Evolutionary conservation across 345 rosid genomes (phyloP).

Genomic region (Pistacia atlantica): DNA sequence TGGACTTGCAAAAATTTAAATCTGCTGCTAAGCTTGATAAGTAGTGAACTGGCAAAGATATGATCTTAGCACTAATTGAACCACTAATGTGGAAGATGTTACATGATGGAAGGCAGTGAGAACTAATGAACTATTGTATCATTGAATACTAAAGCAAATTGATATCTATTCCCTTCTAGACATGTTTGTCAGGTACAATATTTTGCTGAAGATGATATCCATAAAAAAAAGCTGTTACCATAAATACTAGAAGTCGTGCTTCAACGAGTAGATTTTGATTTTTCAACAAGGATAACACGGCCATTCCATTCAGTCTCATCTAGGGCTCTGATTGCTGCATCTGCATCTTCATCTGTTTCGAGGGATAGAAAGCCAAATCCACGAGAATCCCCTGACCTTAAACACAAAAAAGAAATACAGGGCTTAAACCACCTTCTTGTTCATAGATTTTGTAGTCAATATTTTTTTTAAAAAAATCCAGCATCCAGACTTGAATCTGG

Average conservation of each 20-base stretch:
- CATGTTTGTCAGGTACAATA: background rate
- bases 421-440: background rate
- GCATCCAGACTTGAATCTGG: no score
- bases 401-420: slow-evolving; percentile 8
- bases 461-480: no score
- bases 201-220: background rate
- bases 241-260: background rate
- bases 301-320: slow-evolving; percentile 39
- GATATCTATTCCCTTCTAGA: background rate
- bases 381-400: slow-evolving; percentile 29
- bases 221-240: background rate
- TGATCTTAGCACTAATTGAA: background rate
- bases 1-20: background rate
- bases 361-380: slow-evolving; percentile 33
- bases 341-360: slow-evolving; percentile 26
- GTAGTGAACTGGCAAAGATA: background rate
- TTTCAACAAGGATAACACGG: slow-evolving; percentile 30
- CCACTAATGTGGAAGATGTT: background rate
- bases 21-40: background rate
- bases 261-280: slow-evolving; percentile 24
- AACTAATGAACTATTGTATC: background rate
- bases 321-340: slow-evolving; percentile 33
- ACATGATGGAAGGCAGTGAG: background rate
- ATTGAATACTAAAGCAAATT: background rate
- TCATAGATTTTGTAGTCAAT: no score